These are phyloP conservation scores for Xylaria sp. DNA, from an alignment of 2,329 filamentous ascomycete species.

Conservation along the genomic window DNA sequence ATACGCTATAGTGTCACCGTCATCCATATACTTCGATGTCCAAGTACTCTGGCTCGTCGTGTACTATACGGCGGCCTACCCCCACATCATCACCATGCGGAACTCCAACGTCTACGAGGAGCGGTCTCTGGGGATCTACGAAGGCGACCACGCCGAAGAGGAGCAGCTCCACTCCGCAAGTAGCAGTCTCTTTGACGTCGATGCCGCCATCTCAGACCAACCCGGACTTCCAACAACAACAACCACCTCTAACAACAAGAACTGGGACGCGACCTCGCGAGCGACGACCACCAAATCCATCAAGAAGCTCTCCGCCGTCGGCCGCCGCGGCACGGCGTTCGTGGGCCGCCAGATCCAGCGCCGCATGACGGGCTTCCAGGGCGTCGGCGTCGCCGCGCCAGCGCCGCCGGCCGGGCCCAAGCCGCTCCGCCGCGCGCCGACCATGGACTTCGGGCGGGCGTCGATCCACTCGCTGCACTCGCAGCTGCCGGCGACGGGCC, in stretches of 20 bases:
- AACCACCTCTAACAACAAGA: conserved; percentile 15
- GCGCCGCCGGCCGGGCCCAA: conserved; percentile 2
- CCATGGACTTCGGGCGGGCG: conserved; percentile 25
- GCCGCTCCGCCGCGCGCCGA: conserved; percentile 21
- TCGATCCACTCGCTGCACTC: conserved; percentile 26
- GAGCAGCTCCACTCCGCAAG: conserved; percentile 30
- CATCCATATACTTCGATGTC: conserved; percentile 56
- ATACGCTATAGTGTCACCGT: conserved; percentile 55
- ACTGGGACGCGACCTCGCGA: conserved; percentile 24
- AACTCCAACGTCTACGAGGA: conserved; percentile 76
- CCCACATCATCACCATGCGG: conserved; percentile 65
- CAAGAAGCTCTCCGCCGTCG: conserved; percentile 24
- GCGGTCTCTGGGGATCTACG: conserved; percentile 63
- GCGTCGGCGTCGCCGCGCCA: conserved; percentile 44
- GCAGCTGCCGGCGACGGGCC: conserved; percentile 14
- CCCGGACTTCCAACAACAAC: conserved; percentile 9
- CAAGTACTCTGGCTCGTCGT: conserved; percentile 65
- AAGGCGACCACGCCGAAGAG: conserved; percentile 31
- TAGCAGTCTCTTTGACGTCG: conserved; percentile 37
- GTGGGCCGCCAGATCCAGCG: conserved; percentile 42
- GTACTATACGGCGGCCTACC: conserved; percentile 69
- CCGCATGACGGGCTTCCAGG: conserved; percentile 45
- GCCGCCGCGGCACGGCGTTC: conserved; percentile 29
- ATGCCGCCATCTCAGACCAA: conserved; percentile 35
- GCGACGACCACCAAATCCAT: conserved; percentile 23